Conservation (phyloP, 78 protist species). For the Anaeramoeba flamelloides region DNA sequence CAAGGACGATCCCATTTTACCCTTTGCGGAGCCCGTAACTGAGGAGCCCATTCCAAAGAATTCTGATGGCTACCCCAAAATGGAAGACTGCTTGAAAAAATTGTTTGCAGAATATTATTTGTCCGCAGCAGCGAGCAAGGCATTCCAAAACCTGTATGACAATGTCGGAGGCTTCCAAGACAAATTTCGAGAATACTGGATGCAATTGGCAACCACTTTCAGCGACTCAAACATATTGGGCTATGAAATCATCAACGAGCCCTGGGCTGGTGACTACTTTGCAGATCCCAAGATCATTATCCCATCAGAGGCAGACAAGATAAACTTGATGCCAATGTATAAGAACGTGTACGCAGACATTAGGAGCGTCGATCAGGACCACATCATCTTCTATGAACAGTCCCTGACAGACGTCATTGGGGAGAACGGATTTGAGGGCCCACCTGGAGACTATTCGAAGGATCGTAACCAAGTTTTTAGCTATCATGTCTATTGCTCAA, state of each 20-base stretch:
- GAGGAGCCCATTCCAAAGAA: background rate
- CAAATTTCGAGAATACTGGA: slow-evolving; percentile 42
- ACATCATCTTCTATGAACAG: slow-evolving; percentile 41
- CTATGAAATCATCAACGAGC: slow-evolving; percentile 71
- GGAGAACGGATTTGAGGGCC: background rate
- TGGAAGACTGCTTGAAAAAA: background rate
- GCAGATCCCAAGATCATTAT: slow-evolving; percentile 20
- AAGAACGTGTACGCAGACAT: slow-evolving; percentile 24
- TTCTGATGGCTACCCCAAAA: background rate
- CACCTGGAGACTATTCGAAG: background rate
- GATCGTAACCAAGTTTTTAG: background rate
- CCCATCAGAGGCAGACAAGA: slow-evolving; percentile 38
- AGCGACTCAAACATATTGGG: slow-evolving; percentile 22
- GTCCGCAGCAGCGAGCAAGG: background rate
- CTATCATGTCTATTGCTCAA: slow-evolving; percentile 1
- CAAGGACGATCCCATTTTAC: background rate
- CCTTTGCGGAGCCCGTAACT: slow-evolving; percentile 32
- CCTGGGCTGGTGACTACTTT: slow-evolving; percentile 49
- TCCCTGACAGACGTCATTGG: slow-evolving; percentile 3
- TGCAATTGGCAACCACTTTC: slow-evolving; percentile 18
- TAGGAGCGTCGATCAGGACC: slow-evolving; percentile 29
- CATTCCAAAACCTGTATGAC: slow-evolving; percentile 44
- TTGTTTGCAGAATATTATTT: background rate
- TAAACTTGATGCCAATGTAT: slow-evolving; percentile 39
- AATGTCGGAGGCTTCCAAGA: slow-evolving; percentile 31